Base-by-base conservation (phyloP, 257 asterid genomes). In the Rehmannia glutinosa region DNA sequence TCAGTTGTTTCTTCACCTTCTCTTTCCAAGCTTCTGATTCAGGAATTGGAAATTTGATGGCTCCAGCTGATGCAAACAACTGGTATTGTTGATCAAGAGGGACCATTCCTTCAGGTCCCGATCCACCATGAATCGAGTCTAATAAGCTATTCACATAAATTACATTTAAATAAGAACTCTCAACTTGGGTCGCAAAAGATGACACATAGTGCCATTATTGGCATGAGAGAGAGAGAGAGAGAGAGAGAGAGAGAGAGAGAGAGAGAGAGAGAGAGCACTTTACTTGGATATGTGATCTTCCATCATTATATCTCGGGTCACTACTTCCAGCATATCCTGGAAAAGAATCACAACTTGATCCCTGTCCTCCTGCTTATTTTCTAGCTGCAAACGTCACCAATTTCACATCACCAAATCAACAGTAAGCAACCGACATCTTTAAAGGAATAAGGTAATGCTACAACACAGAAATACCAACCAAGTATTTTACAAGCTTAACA, bases 301-400 rank as follows among this genome's bases (percentile, higher is more conserved):
- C 90, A 76, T 80, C 97, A 91, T 91, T 70, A 91, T 89, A 76
- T 91, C 98, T 72, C 91, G 84, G 46, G 94, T 81, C 64, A 91
- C 96, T 4, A 91, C 96, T 82, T 91, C 98, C 64, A 91, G 84
- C 98, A 91, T 87, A 61, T 91, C 98, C 83, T 91, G 98, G 84
- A 91, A 85, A 77, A 91, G 75, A 61, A 71, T 71, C 33, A 71
- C 76, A 42, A 71, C 76, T 62, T 71, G 76, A 71, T 71, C 75
- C 46, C 98, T 83, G 8, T 91, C 96, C 78, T 87, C 95, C 68
- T 68, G 91, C 75, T 86, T 83, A 73, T 91, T 91, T 23, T 81
- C 94, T 35, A 87, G 86, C 98, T 91, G 91, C 74, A 74, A 74
- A 58, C 33, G 47, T 19, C 24, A 46, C 30, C 9, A 77, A 65